Conservation (phyloP, 1,139 yeast species). For the Pichia terricola region DNA sequence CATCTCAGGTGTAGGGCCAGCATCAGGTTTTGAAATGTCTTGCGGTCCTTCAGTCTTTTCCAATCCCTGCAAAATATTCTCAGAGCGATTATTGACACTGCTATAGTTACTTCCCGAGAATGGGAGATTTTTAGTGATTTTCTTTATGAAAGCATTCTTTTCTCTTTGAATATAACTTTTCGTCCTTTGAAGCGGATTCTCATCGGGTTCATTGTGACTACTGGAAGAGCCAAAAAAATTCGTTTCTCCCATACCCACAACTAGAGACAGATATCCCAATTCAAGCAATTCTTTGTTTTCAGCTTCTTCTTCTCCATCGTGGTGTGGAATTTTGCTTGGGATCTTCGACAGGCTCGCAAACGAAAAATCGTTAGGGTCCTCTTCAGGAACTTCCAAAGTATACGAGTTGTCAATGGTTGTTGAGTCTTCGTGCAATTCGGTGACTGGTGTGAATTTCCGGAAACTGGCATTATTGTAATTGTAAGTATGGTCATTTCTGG, state of each 20-base stretch:
- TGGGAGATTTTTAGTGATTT: constrained; percentile 1
- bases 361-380: too few species aligned
- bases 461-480: background rate
- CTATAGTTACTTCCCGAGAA: too few species aligned
- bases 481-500: background rate
- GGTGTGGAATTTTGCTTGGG: constrained; percentile 1
- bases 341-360: background rate
- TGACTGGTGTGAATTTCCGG: background rate
- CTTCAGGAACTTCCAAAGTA: too few species aligned
- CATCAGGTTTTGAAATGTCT: too few species aligned
- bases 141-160: constrained; percentile 1
- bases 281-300: too few species aligned
- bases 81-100: too few species aligned
- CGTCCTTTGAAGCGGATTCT: background rate
- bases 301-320: constrained; percentile 1
- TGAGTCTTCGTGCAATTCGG: background rate
- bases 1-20: too few species aligned
- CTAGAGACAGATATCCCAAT: constrained; percentile 19
- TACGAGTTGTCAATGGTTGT: background rate
- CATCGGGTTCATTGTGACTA: background rate
- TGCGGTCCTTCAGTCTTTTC: too few species aligned
- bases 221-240: constrained; percentile 16
- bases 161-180: background rate
- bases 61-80: too few species aligned
- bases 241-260: constrained; percentile 24